These are phyloP conservation scores for Penicillium psychrosexuale DNA, from an alignment of 2,329 filamentous ascomycete species.

Conservation along the genomic window DNA sequence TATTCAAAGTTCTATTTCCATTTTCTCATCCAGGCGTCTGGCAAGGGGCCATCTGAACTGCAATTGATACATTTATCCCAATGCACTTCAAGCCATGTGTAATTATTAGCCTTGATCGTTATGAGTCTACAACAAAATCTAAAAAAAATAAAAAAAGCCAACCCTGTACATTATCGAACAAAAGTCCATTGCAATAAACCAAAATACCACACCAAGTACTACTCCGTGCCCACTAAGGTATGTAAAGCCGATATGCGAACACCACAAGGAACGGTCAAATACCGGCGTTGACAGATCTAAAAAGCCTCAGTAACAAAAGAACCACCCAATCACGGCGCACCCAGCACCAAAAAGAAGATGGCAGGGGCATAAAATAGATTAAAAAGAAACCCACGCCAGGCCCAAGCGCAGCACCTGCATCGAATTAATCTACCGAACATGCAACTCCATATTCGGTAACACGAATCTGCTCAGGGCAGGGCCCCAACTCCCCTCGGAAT, in stretches of 20 bases:
- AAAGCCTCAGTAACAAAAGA: neutral
- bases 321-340: neutral
- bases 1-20: conserved; percentile 15
- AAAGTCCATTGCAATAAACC: neutral
- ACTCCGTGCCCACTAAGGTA: neutral
- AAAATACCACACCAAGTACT: neutral
- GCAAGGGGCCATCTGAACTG: conserved; percentile 2
- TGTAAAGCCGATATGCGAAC: neutral
- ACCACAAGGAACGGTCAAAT: neutral
- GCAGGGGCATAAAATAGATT: neutral
- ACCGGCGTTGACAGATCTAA: neutral
- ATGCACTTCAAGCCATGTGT: neutral
- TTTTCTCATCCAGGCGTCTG: conserved; percentile 13
- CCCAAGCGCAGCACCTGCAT: neutral
- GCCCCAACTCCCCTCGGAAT: neutral
- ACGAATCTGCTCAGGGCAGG: neutral
- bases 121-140: neutral
- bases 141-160: neutral
- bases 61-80: conserved; percentile 2
- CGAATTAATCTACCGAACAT: neutral
- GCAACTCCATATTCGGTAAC: neutral
- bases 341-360: neutral
- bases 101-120: neutral
- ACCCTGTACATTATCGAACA: neutral
- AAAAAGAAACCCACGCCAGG: neutral